phyloP scores from a whole-genome alignment of 441 rosid genomes.

The Gossypium schwendimanii region DNA sequence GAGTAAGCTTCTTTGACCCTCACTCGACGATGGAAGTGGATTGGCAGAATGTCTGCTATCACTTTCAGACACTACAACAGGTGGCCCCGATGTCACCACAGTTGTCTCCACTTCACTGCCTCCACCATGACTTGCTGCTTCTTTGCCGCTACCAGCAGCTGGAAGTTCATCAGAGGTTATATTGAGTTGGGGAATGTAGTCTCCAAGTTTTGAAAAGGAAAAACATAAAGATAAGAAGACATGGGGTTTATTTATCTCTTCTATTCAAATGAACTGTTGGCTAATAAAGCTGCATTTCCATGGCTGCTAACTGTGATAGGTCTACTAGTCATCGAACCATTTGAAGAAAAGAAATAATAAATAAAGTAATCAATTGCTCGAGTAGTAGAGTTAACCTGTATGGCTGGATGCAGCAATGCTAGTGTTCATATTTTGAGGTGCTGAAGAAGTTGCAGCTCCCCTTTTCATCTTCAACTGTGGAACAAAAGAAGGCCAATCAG shows the following conservation, averaged over 20 bases:
- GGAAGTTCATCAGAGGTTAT: background rate
- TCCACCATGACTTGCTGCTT: slow-evolving; percentile 30
- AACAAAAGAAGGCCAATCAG: slow-evolving; percentile 16
- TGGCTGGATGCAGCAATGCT: slow-evolving; percentile 25
- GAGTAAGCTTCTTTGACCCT: slow-evolving; percentile 23
- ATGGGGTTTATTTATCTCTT: background rate
- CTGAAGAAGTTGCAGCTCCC: slow-evolving; percentile 42
- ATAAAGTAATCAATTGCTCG: background rate
- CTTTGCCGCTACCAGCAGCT: slow-evolving; percentile 32
- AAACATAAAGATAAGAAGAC: background rate
- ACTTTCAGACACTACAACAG: slow-evolving; percentile 22
- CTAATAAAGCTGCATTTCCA: background rate
- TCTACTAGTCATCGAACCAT: background rate
- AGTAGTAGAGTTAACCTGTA: slow-evolving; percentile 39
- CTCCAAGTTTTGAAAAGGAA: background rate
- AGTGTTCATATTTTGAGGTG: slow-evolving; percentile 24
- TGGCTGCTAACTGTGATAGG: background rate
- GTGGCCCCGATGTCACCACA: slow-evolving; percentile 16
- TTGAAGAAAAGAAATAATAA: slow-evolving; percentile 10
- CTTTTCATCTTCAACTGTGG: slow-evolving; percentile 72
- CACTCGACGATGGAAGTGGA: slow-evolving; percentile 23
- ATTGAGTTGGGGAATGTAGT: background rate
- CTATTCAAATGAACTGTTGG: background rate
- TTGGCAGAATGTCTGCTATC: slow-evolving; percentile 23
- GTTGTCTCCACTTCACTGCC: slow-evolving; percentile 41